These are phyloP conservation scores for Aspergillus haitiensis DNA, from an alignment of 495 filamentous ascomycete species.

Conservation along the genomic window DNA sequence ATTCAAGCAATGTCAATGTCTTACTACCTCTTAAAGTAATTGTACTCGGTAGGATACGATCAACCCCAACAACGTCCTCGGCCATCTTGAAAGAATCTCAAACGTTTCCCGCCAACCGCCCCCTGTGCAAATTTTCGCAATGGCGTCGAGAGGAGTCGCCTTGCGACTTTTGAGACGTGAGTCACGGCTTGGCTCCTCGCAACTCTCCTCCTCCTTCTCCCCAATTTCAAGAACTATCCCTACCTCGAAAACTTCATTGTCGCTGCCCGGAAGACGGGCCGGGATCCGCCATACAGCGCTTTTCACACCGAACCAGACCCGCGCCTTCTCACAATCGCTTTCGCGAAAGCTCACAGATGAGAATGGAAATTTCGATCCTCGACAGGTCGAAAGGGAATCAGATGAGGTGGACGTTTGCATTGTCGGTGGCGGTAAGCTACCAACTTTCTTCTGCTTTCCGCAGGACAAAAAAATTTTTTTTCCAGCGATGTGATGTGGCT, in stretches of 20 bases:
- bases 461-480: slow-evolving; percentile 8
- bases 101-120: background rate
- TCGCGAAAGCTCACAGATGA: slow-evolving; percentile 50
- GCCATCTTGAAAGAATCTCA: background rate
- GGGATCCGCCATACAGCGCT: slow-evolving; percentile 25
- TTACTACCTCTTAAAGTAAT: background rate
- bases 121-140: slow-evolving; percentile 19
- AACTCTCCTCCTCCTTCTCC: slow-evolving; percentile 32
- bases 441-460: background rate
- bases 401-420: slow-evolving; percentile 97
- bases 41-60: no score
- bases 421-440: slow-evolving; percentile 74
- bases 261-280: slow-evolving; percentile 25
- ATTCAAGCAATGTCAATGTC: slow-evolving; percentile 4
- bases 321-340: slow-evolving; percentile 52
- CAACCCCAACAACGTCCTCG: no score
- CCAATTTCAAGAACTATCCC: slow-evolving; percentile 27
- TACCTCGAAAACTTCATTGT: slow-evolving; percentile 25
- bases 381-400: slow-evolving; percentile 75
- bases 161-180: slow-evolving; percentile 49
- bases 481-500: slow-evolving; percentile 13
- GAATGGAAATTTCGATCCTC: slow-evolving; percentile 70
- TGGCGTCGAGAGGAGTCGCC: slow-evolving; percentile 46
- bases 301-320: slow-evolving; percentile 34
- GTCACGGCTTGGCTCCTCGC: slow-evolving; percentile 33